Evolutionary conservation across 2,329 filamentous ascomycete genomes (phyloP), one percentile per base, ranked within the genome.

Genomic region (Fusarium sp.): DNA sequence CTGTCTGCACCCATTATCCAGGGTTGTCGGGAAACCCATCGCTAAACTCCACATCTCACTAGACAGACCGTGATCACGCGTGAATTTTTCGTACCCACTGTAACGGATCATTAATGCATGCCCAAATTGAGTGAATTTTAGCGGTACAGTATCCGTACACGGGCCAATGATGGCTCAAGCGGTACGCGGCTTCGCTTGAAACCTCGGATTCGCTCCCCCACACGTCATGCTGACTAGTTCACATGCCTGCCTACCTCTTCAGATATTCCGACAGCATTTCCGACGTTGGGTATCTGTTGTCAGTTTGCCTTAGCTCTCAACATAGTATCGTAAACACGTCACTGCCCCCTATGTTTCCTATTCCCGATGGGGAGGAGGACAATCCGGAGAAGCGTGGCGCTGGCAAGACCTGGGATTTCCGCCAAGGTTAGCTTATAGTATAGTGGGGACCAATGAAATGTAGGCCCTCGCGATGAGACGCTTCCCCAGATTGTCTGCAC

Each of bases 211-310:
- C 41, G 13, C 20, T n/a, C 20, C 27, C 29, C 40, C 48, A 25
- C 32, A 40, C 22, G 18, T 15, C 48, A 40, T 8, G 22, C 5
- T 52, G 12, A 38, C 24, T 52, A 52, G 48, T 40, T 27, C 18
- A 20, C 32, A 12, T 18, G 24, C 12, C 18, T 52, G 22, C 29
- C 24, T 18, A 15, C 52, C 9, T 27, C 20, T 44, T 34, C 6
- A 34, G 11, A 20, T 34, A 55, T 55, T 47, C 52, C 41, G 52
- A 55, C 29, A 46, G 22, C 29, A 55, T 55, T 55, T 46, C 41
- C 41, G 41, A 55, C 41, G 20, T 38, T 12, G 7, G 34, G 13
- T 25, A 11, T 6, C n/a, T 46, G 41, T 46, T 27, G 15, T 34
- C 5, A 46, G 29, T n/a, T 34, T 55, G 3, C 5, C 16, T 46